Base-by-base conservation (phyloP, 495 filamentous ascomycete genomes). In the Penicillium desertorum region DNA sequence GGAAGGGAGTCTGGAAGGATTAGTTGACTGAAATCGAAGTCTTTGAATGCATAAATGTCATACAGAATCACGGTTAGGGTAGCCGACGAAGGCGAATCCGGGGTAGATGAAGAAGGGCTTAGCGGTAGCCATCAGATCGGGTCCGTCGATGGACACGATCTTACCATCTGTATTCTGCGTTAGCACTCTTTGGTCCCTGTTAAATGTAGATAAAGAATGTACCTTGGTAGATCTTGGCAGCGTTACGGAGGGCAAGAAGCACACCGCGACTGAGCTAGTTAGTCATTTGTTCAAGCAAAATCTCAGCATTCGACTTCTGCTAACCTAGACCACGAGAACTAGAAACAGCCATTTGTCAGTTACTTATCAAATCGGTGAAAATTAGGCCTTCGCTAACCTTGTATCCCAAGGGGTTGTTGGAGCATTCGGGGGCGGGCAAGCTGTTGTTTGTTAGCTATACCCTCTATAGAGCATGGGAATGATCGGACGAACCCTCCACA, bases 61-160 rank as follows among this genome's bases (percentile, higher is more conserved):
- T 39, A 39, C 36, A 2, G 89, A 94, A 74, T 97, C 91, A 53
- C 93, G 81, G 83, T 97, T 97, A 11, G 91, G 90, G 72, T 98
- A 98, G 9, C 88, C 92, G 51, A 96, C 91, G 65, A 96, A 94
- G 23, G 89, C 86, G 66, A 86, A 97, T 32, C 92, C 85, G 41
- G 88, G 88, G 74, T 92, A 94, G 78, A 96, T 93, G 65, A 81
- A 83, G 82, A 96, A 97, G 10, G 93, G 91, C 79, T 93, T 91
- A 17, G 93, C 90, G 45, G 81, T 81, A 47, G 76, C 87, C 94
- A 97, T 96, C 45, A 98, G 82, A 20, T 92, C 87, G 50, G 80
- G 74, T 11, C 82, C 84, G 37, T 67, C 61, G 30, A 86, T 72
- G 56, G 77, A 81, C 63, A 86, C 81, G 37, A 86, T 71, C 74